Percentiles rank a stretch among this genome's conserved stretches.
These are phyloP conservation scores for Colletotrichum sp. DNA, from an alignment of 2,329 filamentous ascomycete genomes.

Conservation along the genomic window DNA sequence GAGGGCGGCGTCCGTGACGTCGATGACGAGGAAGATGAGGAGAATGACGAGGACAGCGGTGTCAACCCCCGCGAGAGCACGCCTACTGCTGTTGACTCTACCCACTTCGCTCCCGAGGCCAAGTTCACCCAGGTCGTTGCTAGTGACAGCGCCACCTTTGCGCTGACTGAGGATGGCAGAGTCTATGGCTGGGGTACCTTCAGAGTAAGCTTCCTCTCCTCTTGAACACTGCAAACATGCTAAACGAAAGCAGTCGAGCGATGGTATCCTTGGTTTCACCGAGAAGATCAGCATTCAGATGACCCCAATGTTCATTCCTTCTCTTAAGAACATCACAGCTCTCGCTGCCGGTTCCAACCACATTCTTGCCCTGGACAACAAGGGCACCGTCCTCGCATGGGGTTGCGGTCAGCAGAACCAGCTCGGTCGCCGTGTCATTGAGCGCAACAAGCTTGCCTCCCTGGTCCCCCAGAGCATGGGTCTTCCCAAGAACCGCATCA, in stretches of 20 bases:
- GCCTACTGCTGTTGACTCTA: slow-evolving; percentile 64
- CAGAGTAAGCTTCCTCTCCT: slow-evolving; percentile 39
- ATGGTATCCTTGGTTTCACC: slow-evolving; percentile 70
- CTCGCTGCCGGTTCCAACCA: slow-evolving; percentile 75
- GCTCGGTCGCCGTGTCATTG: slow-evolving; percentile 62
- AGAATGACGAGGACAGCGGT: slow-evolving; percentile 60
- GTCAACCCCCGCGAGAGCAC: slow-evolving; percentile 77
- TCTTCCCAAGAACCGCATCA: slow-evolving; percentile 67
- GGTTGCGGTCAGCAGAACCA: slow-evolving; percentile 73
- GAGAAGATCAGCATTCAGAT: slow-evolving; percentile 53
- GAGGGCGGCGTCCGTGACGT: slow-evolving; percentile 66
- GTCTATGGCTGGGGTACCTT: slow-evolving; percentile 90
- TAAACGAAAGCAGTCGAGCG: slow-evolving; percentile 45
- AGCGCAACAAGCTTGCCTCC: slow-evolving; percentile 66
- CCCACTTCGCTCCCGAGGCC: slow-evolving; percentile 65
- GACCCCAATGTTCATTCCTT: slow-evolving; percentile 53
- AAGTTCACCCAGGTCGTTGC: slow-evolving; percentile 71
- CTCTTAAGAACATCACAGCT: slow-evolving; percentile 69
- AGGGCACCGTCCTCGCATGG: slow-evolving; percentile 72
- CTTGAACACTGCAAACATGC: neutral
- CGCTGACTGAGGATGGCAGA: slow-evolving; percentile 73
- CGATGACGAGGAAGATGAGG: slow-evolving; percentile 41
- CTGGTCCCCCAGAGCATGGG: slow-evolving; percentile 69
- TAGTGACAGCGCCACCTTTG: slow-evolving; percentile 78
- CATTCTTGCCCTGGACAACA: slow-evolving; percentile 69